phyloP scores from a whole-genome alignment of 306 rosid species.

The Pueraria montana region DNA sequence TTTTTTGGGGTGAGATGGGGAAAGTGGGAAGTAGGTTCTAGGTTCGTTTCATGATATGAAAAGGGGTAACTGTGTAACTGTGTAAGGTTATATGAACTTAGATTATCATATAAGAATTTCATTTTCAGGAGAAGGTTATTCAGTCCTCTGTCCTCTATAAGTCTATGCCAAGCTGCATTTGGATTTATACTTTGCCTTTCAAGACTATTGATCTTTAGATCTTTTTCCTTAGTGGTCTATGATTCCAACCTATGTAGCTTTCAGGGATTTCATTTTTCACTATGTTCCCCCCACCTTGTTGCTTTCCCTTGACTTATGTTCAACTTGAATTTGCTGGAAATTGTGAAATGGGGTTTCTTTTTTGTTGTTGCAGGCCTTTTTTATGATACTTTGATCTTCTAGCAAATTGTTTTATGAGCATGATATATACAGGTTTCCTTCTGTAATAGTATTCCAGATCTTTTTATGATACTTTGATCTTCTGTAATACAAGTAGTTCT shows the following conservation, averaged over 20 bases:
- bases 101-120: not conserved
- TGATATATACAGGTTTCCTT: not conserved
- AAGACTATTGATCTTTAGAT: not conserved
- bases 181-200: not conserved
- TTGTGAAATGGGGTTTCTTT: not conserved
- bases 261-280: slow-evolving; percentile 16
- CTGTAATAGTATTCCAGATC: not conserved
- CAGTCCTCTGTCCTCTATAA: not conserved
- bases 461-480: not conserved
- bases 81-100: not conserved
- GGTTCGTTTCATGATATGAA: not conserved
- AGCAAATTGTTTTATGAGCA: slow-evolving; percentile 1
- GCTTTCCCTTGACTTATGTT: not conserved
- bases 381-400: slow-evolving; percentile 5
- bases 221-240: not conserved
- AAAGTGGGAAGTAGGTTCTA: not conserved
- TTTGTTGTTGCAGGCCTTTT: not conserved
- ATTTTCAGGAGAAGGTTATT: not conserved
- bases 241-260: not conserved
- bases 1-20: not conserved
- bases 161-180: not conserved
- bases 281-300: not conserved
- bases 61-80: not conserved
- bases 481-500: not conserved
- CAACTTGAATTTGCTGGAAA: slow-evolving; percentile 19